phyloP scores from a whole-genome alignment of 2,329 filamentous ascomycete genomes.

The Niveomyces coronatus region DNA sequence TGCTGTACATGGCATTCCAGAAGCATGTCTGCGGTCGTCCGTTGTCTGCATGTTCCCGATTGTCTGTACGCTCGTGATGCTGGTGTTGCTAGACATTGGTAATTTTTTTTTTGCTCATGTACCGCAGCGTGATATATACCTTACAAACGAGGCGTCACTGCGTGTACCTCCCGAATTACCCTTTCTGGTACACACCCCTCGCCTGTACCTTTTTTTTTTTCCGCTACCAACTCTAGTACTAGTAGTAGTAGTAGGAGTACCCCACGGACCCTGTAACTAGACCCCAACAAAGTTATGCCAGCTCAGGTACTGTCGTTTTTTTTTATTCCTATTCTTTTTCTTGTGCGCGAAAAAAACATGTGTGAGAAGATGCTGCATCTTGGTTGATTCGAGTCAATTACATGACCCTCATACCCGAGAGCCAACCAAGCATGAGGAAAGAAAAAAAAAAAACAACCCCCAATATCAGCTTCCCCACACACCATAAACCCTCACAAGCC shows the following conservation, averaged over 20 bases:
- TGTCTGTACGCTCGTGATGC: too few relatives aligned
- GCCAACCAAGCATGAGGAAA: not conserved
- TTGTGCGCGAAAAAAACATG: not conserved
- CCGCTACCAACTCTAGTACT: too few relatives aligned
- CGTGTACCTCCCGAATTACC: not conserved
- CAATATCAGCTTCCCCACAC: conserved; percentile 2
- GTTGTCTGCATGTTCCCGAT: too few relatives aligned
- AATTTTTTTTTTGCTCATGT: too few relatives aligned
- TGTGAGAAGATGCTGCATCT: not conserved
- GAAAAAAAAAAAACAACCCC: conserved; percentile 1
- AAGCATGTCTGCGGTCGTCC: too few relatives aligned
- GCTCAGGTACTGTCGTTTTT: conserved; percentile 8
- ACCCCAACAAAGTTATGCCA: conserved; percentile 10
- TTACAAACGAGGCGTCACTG: too few relatives aligned
- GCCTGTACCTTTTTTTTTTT: conserved; percentile 3
- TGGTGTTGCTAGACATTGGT: too few relatives aligned
- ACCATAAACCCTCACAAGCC: not conserved
- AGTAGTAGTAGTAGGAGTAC: too few relatives aligned
- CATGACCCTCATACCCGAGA: not conserved
- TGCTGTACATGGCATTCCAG: too few relatives aligned
- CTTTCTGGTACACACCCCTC: not conserved
- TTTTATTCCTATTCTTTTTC: not conserved
- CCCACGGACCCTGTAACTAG: conserved; percentile 9
- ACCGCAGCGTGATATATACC: too few relatives aligned
- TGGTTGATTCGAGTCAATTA: not conserved